Evolutionary conservation across 768 basidiomycete species (phyloP), one percentile per base, ranked within the genome.

Genomic region (Boletus sensibilis): DNA sequence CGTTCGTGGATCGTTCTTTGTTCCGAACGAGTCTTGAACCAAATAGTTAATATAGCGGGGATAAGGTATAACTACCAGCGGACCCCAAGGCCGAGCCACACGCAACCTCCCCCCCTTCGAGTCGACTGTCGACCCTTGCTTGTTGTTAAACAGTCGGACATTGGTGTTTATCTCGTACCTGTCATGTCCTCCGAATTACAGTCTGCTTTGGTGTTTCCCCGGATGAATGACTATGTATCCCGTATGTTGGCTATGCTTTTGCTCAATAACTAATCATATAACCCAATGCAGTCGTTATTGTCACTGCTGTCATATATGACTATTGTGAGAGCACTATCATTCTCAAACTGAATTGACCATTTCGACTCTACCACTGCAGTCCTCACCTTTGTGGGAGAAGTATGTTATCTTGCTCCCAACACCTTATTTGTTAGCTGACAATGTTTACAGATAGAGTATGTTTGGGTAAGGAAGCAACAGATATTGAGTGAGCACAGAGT

Each of bases 391-490:
- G 5, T 48, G 4, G 13, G 34, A 29, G 43, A 29, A 27, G 43
- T 44, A 18, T n/a, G 16, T 18, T 11, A 9, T 12, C 29, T n/a
- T 5, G 6, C 5, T 27, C 3, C 29, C 16, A 3, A 18, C 14
- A 16, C 6, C 34, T 56, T n/a, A 56, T 25, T 7, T 33, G 4
- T 25, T 21, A 13, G 8, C 39, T 47, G n/a, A 52, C 14, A 5
- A 34, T 18, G 1, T 27, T 5, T 14, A 9, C 48, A 62, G 61
- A 13, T 62, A 44, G 23, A 61, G 3, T 57, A 57, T 45, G 12
- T 62, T 43, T 61, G 61, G 61, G 61, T 62, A 11, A 20, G 57
- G 7, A 12, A 41, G 8, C 25, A 18, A 23, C 9, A 29, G 14
- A 2, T 4, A 18, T 20, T 5, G 8, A 9, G 18, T 21, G 5